Conservation (phyloP, 2,329 filamentous ascomycete species). For the Paradendryphiella salina region DNA sequence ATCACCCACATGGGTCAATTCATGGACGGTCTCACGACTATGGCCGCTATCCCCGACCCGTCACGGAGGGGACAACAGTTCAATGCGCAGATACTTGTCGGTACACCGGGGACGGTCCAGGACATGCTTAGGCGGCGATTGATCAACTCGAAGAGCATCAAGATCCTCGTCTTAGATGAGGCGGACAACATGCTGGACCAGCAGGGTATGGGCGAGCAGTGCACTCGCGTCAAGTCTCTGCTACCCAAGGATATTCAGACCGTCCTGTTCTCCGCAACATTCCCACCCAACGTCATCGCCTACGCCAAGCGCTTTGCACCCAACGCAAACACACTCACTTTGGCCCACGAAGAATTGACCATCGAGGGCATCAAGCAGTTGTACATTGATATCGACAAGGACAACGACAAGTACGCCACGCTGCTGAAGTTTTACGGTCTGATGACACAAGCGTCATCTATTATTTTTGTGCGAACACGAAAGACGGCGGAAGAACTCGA, state of each 20-base stretch:
- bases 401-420: constrained; percentile 82
- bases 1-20: constrained; percentile 83
- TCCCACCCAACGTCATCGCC: constrained; percentile 80
- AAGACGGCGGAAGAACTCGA: constrained; percentile 85
- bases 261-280: constrained; percentile 93
- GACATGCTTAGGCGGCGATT: constrained; percentile 79
- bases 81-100: constrained; percentile 79
- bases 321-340: constrained; percentile 80
- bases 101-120: constrained; percentile 90
- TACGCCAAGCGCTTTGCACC: constrained; percentile 87
- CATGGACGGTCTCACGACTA: constrained; percentile 72
- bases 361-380: constrained; percentile 98
- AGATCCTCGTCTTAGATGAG: constrained; percentile 89
- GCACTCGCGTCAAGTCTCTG: constrained; percentile 79
- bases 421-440: constrained; percentile 92
- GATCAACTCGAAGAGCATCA: constrained; percentile 72
- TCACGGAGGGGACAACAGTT: constrained; percentile 70
- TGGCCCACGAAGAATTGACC: constrained; percentile 88
- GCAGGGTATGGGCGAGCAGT: constrained; percentile 93
- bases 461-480: constrained; percentile 95
- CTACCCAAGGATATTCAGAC: constrained; percentile 78
- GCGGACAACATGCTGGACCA: constrained; percentile 99
- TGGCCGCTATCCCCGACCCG: constrained; percentile 80
- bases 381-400: constrained; percentile 87
- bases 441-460: constrained; percentile 95